phyloP scores from a whole-genome alignment of 805 yeast genomes.

The Clavispora fructus region DNA sequence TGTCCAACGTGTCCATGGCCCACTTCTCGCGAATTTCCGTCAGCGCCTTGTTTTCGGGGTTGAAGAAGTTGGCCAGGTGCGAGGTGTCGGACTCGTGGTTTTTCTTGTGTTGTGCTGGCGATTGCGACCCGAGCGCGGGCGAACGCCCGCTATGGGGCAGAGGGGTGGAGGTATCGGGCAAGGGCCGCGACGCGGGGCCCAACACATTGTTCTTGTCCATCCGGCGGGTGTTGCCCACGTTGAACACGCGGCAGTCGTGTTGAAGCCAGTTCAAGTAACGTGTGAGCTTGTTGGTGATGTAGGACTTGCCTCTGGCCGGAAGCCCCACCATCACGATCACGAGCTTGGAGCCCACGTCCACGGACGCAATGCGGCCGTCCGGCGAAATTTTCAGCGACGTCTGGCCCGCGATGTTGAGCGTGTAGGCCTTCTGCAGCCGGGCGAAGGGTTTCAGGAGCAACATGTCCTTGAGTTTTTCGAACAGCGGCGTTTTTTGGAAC shows the following conservation, averaged over 20 bases:
- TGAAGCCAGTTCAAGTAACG: constrained; percentile 92
- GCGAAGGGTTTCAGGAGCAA: constrained; percentile 35
- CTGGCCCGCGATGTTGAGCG: constrained; percentile 88
- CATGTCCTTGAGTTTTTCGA: constrained; percentile 33
- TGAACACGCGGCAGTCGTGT: constrained; percentile 84
- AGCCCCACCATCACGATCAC: constrained; percentile 96
- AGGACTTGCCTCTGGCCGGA: constrained; percentile 94
- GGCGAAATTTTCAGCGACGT: constrained; percentile 77
- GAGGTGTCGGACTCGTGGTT: constrained; percentile 2
- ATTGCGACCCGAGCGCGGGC: constrained; percentile 16
- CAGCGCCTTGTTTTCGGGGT: constrained; percentile 67
- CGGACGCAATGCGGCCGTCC: constrained; percentile 59
- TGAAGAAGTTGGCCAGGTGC: constrained; percentile 82
- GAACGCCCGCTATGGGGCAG: constrained; percentile 16
- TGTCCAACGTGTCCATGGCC: constrained; percentile 93
- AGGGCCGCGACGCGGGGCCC: constrained; percentile 71
- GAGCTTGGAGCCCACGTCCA: constrained; percentile 65
- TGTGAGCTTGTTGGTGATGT: constrained; percentile 84
- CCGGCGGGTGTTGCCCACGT: constrained; percentile 93
- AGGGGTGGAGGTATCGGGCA: constrained; percentile 39
- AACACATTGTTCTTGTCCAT: constrained; percentile 44
- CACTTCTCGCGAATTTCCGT: constrained; percentile 77
- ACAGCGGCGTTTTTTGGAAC: constrained; percentile 37
- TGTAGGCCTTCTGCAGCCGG: constrained; percentile 59
- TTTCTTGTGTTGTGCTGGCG: constrained; percentile 1